phyloP scores from a whole-genome alignment of 345 rosid genomes.

The Limnanthes douglasii region DNA sequence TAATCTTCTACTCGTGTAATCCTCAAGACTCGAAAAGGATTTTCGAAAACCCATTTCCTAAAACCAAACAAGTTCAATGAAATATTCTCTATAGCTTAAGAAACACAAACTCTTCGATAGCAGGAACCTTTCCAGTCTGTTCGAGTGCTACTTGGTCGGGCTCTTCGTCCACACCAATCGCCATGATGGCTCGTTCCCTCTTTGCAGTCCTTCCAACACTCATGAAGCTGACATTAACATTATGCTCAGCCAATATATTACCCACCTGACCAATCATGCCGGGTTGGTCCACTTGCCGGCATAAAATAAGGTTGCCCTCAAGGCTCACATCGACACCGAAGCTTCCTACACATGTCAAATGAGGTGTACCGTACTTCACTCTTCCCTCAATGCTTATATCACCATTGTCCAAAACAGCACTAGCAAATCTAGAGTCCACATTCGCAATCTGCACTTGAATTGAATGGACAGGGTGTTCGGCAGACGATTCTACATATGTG shows the following conservation, averaged over 20 bases:
- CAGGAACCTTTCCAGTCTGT: slow-evolving; percentile 41
- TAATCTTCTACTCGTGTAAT: no score
- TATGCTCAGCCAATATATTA: slow-evolving; percentile 50
- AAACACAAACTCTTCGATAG: slow-evolving; percentile 72
- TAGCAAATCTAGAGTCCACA: slow-evolving; percentile 53
- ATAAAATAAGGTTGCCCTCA: slow-evolving; percentile 64
- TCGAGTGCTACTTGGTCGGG: slow-evolving; percentile 39
- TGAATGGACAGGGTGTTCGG: slow-evolving; percentile 46
- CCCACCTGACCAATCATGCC: slow-evolving; percentile 83
- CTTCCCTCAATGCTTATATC: slow-evolving; percentile 59
- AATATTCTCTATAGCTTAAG: slow-evolving; percentile 29
- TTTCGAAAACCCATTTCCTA: no score
- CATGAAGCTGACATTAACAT: slow-evolving; percentile 77
- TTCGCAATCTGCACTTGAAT: slow-evolving; percentile 45
- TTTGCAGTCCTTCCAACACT: slow-evolving; percentile 57
- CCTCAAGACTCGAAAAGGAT: no score
- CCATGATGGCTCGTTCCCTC: slow-evolving; percentile 66
- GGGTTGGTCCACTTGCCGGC: slow-evolving; percentile 75
- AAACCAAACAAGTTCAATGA: no score
- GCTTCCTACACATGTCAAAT: slow-evolving; percentile 43
- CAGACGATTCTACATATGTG: slow-evolving; percentile 27
- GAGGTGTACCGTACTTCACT: slow-evolving; percentile 56
- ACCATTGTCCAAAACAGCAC: slow-evolving; percentile 43
- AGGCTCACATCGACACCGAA: slow-evolving; percentile 63
- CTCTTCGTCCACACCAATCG: slow-evolving; percentile 79